These are phyloP conservation scores for Codiaeum variegatum DNA, from an alignment of 441 rosid genomes.

Conservation along the genomic window DNA sequence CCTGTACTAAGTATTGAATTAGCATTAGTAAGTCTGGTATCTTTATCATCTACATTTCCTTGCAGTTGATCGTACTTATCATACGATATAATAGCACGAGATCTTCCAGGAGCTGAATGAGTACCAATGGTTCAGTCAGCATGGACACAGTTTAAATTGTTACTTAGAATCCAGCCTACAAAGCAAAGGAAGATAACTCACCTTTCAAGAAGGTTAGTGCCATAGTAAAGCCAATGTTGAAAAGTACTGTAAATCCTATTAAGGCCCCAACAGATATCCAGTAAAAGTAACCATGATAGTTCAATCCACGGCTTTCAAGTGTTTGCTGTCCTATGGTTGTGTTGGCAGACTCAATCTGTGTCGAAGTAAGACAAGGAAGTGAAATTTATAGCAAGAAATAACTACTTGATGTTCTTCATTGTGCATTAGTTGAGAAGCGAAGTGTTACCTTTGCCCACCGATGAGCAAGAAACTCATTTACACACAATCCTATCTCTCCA, in stretches of 20 bases:
- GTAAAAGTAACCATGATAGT: slow-evolving; percentile 42
- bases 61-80: slow-evolving; percentile 33
- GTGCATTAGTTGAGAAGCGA: neutral
- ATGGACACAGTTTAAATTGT: neutral
- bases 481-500: slow-evolving; percentile 63
- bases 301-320: slow-evolving; percentile 49
- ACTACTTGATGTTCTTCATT: neutral
- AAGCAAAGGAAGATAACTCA: slow-evolving; percentile 26
- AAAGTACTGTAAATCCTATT: slow-evolving; percentile 46
- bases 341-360: slow-evolving; percentile 32
- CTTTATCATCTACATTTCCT: slow-evolving; percentile 18
- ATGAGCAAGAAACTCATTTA: slow-evolving; percentile 65
- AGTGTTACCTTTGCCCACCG: slow-evolving; percentile 52
- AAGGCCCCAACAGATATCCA: slow-evolving; percentile 64
- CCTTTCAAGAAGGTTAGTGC: slow-evolving; percentile 55
- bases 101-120: slow-evolving; percentile 51
- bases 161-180: neutral
- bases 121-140: slow-evolving; percentile 7
- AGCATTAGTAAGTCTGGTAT: slow-evolving; percentile 7
- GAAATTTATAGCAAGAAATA: neutral
- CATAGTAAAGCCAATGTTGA: slow-evolving; percentile 45
- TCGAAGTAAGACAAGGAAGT: neutral
- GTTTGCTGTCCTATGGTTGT: slow-evolving; percentile 41
- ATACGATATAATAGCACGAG: slow-evolving; percentile 45
- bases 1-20: slow-evolving; percentile 10